Conservation (phyloP, 208 protist species). For the Crithidia bombi region DNA sequence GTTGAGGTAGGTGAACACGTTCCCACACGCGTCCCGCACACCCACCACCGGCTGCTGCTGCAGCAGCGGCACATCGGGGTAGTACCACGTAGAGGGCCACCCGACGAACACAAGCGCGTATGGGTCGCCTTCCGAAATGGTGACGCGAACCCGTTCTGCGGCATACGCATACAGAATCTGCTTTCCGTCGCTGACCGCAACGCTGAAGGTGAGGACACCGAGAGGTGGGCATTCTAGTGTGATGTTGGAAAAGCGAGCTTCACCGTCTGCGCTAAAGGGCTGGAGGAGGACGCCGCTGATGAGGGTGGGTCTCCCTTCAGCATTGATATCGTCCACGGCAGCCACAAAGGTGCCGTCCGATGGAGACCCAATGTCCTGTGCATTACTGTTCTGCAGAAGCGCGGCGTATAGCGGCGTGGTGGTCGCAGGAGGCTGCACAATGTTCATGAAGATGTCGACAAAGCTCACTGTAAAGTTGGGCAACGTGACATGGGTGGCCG, state of each 20-base stretch:
- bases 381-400: not conserved
- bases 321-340: too few relatives aligned
- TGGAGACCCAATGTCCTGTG: not conserved
- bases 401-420: not conserved
- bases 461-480: not conserved
- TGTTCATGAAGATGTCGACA: not conserved
- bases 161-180: not conserved
- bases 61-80: slow-evolving; percentile 28
- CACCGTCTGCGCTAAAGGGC: not conserved
- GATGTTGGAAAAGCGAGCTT: not conserved
- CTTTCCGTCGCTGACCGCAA: not conserved
- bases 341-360: too few relatives aligned
- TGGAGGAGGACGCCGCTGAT: not conserved
- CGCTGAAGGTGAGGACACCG: not conserved
- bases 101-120: slow-evolving; percentile 24
- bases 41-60: slow-evolving; percentile 37
- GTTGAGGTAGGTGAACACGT: slow-evolving; percentile 28
- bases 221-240: not conserved
- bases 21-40: slow-evolving; percentile 38
- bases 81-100: slow-evolving; percentile 29
- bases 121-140: slow-evolving; percentile 24
- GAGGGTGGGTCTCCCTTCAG: not conserved
- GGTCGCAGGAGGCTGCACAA: not conserved
- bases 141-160: not conserved
- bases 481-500: not conserved